These are phyloP conservation scores for Sporodiniella umbellata DNA, from an alignment of 371 early-diverging fungal genomes.

Conservation along the genomic window DNA sequence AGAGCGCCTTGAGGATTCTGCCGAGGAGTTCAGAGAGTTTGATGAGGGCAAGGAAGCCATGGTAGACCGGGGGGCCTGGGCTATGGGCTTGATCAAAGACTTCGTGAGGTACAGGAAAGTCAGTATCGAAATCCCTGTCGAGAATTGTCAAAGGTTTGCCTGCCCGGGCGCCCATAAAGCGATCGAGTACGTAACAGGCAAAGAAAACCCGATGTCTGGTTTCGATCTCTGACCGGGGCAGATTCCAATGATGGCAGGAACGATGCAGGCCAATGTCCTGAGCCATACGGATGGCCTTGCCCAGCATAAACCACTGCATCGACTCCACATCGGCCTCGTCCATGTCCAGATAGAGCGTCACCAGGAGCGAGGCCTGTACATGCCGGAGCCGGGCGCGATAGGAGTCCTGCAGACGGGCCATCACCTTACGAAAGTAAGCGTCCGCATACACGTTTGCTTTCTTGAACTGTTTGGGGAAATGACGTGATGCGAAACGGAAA, in stretches of 20 bases:
- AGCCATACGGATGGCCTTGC: constrained; percentile 65
- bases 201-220: constrained; percentile 64
- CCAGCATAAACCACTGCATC: constrained; percentile 55
- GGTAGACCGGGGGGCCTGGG: constrained; percentile 25
- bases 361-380: constrained; percentile 42
- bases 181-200: constrained; percentile 58
- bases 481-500: constrained; percentile 37
- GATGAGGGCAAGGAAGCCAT: constrained; percentile 33
- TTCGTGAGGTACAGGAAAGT: constrained; percentile 38
- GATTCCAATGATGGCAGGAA: constrained; percentile 49
- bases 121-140: constrained; percentile 50
- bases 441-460: constrained; percentile 35
- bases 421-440: constrained; percentile 34
- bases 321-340: constrained; percentile 44
- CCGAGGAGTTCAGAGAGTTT: constrained; percentile 47
- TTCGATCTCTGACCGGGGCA: constrained; percentile 56
- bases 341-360: constrained; percentile 45
- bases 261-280: constrained; percentile 70
- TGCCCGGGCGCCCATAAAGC: constrained; percentile 47
- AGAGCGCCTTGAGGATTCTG: constrained; percentile 40
- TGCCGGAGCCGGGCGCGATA: constrained; percentile 32
- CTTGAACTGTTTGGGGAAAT: constrained; percentile 21
- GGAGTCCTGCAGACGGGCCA: constrained; percentile 34
- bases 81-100: constrained; percentile 19
- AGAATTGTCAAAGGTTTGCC: constrained; percentile 51